Conservation (phyloP, 345 rosid species). For the Populus davidiana region DNA sequence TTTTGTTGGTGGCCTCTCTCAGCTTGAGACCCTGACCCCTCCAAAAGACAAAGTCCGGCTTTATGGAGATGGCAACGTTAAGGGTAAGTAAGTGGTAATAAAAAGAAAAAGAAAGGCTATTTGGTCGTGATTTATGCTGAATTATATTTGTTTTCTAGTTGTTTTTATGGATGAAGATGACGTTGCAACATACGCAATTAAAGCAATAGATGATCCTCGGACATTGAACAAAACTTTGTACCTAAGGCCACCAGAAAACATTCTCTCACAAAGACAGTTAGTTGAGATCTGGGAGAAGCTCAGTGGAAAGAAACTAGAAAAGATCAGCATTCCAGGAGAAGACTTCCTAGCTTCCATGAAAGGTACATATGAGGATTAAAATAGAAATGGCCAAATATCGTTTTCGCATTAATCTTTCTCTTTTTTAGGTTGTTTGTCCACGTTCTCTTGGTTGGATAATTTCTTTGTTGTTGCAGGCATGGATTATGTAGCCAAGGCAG, state of each 20-base stretch:
- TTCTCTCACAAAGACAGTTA: slow-evolving; percentile 54
- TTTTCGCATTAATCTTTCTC: background rate
- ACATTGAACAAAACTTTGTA: slow-evolving; percentile 63
- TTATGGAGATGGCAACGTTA: slow-evolving; percentile 70
- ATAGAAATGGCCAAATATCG: background rate
- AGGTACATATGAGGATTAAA: slow-evolving; percentile 23
- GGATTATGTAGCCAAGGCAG: slow-evolving; percentile 58
- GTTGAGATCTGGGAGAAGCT: slow-evolving; percentile 74
- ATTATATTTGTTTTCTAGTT: slow-evolving; percentile 22
- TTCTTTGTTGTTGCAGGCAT: slow-evolving; percentile 33
- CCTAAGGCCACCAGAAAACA: slow-evolving; percentile 50
- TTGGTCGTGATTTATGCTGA: background rate
- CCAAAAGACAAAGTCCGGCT: slow-evolving; percentile 47
- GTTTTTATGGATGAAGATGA: slow-evolving; percentile 72
- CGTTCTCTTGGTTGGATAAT: background rate
- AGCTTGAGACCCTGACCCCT: slow-evolving; percentile 58
- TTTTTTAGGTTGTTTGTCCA: background rate
- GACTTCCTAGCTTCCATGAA: slow-evolving; percentile 65
- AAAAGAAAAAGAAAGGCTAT: background rate
- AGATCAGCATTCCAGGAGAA: slow-evolving; percentile 37
- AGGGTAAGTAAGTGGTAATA: slow-evolving; percentile 37
- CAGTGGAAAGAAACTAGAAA: slow-evolving; percentile 40
- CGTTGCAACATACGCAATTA: slow-evolving; percentile 54
- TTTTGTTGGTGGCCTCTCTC: slow-evolving; percentile 67
- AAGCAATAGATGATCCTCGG: slow-evolving; percentile 65